phyloP scores from a whole-genome alignment of 2,329 filamentous ascomycete species.

The Monosporascus sp. region DNA sequence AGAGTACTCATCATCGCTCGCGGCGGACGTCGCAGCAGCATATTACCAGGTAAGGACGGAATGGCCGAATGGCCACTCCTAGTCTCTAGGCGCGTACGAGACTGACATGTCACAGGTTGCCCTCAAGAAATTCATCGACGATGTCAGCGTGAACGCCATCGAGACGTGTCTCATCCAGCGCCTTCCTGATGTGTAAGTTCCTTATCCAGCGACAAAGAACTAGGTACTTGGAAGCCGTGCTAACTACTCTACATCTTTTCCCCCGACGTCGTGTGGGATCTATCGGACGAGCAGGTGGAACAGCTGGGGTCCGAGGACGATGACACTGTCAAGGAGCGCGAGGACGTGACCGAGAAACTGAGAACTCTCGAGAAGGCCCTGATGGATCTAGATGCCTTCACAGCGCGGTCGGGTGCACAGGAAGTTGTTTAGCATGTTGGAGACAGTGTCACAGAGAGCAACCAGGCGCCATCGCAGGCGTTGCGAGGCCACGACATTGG shows the following conservation, averaged over 20 bases:
- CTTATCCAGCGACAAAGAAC: too few species aligned
- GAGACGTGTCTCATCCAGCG: slow-evolving; percentile 20
- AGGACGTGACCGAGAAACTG: slow-evolving; percentile 14
- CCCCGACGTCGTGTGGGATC: slow-evolving; percentile 21
- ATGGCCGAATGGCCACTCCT: too few species aligned
- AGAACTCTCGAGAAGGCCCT: slow-evolving; percentile 17
- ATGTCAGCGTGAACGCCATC: slow-evolving; percentile 21
- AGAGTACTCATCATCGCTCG: slow-evolving; percentile 17
- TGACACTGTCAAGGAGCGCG: slow-evolving; percentile 13
- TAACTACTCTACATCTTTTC: slow-evolving; percentile 9
- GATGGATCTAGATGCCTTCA: slow-evolving; percentile 20
- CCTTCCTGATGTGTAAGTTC: slow-evolving; percentile 21
- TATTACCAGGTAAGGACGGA: slow-evolving; percentile 17
- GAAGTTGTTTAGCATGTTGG: background rate
- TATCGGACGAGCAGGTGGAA: slow-evolving; percentile 17
- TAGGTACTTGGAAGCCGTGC: background rate
- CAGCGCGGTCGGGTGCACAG: slow-evolving; percentile 11
- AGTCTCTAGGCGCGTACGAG: background rate
- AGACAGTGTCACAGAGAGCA: too few species aligned
- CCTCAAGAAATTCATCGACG: slow-evolving; percentile 23
- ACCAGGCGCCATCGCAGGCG: too few species aligned
- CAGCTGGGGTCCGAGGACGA: slow-evolving; percentile 19
- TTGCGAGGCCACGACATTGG: too few species aligned
- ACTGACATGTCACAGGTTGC: slow-evolving; percentile 16
- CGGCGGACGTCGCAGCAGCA: slow-evolving; percentile 17